Base-by-base conservation (phyloP, 208 protist species). In the Herpetomonas muscarum region DNA sequence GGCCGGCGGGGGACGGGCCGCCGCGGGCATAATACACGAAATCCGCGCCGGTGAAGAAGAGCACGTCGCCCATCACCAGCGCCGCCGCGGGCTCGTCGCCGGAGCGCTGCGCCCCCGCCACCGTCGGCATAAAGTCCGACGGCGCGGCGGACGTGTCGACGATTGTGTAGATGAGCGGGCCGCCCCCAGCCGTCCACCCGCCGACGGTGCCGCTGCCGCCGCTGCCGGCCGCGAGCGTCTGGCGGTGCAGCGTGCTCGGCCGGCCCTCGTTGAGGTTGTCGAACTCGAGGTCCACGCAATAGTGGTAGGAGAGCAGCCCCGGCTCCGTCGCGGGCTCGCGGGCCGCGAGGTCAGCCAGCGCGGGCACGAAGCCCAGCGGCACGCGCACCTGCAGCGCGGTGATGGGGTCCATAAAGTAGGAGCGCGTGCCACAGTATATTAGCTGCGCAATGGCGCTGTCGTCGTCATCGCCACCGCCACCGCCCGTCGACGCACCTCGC, bases 331-430 rank as follows among this genome's bases (percentile, higher is more conserved):
- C 34, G 3, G 48, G 41, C 3, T 56, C 41, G 25, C 63, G n/a
- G 3, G 50, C 24, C 21, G 59, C 58, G 15, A 80, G 39, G 42
- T 80, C 58, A 22, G 70, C 57, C 0, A 80, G 42, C 12, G 46
- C 21, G 9, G 68, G 57, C 0, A 75, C 55, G 50, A 64, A 55
- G 19, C 39, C 22, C 51, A 80, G 61, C 10, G 74, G 74, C 12
- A 80, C 68, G 13, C 64, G 64, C 46, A 69, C 52, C 64, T 75
- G 74, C 36, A 73, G 47, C 0, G 63, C 36, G 0, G 64, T 62
- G 31, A 80, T 71, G 22, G 74, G 74, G 32, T 76, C 74, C 55
- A 76, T 50, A 39, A 75, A 80, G 62, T 64, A 61, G 26, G 60
- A 66, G 24, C 68, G 63, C 1, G 74, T 70, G 61, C 74, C 74